Conservation (phyloP, 768 basidiomycete genomes). For the Strobilomyces confusus region DNA sequence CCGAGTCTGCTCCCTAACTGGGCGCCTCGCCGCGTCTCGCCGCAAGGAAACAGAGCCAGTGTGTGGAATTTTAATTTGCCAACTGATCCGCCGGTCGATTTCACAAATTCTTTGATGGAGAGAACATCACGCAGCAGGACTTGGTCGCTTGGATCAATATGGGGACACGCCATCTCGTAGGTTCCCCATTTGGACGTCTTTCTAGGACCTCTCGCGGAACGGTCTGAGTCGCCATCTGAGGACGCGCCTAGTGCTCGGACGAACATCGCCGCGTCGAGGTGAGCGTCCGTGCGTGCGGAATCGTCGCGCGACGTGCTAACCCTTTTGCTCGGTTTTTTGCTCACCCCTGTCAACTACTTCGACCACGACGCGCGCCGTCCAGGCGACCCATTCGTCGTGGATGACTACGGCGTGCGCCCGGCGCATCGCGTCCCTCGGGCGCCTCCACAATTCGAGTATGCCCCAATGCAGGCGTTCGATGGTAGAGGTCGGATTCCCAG, state of each 20-base stretch:
- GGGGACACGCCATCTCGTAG: slow-evolving; percentile 65
- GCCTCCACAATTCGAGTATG: slow-evolving; percentile 38
- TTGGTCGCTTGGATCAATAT: slow-evolving; percentile 64
- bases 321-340: slow-evolving; percentile 40
- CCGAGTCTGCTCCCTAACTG: too few relatives aligned
- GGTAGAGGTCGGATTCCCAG: slow-evolving; percentile 20
- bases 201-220: slow-evolving; percentile 1
- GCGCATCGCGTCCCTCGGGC: slow-evolving; percentile 37
- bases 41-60: slow-evolving; percentile 61
- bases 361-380: slow-evolving; percentile 52
- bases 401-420: slow-evolving; percentile 51
- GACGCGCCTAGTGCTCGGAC: slow-evolving; percentile 60
- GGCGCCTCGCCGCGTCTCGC: slow-evolving; percentile 54
- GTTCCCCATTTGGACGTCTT: too few relatives aligned
- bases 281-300: background rate
- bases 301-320: too few relatives aligned
- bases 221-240: slow-evolving; percentile 52
- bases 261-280: slow-evolving; percentile 54
- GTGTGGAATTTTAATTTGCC: slow-evolving; percentile 66
- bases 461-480: slow-evolving; percentile 32
- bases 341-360: slow-evolving; percentile 63
- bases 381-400: slow-evolving; percentile 38
- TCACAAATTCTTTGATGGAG: slow-evolving; percentile 62
- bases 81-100: slow-evolving; percentile 50
- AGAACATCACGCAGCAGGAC: slow-evolving; percentile 61